Percentiles rank a stretch among this genome's conserved stretches.
These are phyloP conservation scores for Aphanomyces cochlioides DNA, from an alignment of 352 stramenopile species.

Conservation along the genomic window DNA sequence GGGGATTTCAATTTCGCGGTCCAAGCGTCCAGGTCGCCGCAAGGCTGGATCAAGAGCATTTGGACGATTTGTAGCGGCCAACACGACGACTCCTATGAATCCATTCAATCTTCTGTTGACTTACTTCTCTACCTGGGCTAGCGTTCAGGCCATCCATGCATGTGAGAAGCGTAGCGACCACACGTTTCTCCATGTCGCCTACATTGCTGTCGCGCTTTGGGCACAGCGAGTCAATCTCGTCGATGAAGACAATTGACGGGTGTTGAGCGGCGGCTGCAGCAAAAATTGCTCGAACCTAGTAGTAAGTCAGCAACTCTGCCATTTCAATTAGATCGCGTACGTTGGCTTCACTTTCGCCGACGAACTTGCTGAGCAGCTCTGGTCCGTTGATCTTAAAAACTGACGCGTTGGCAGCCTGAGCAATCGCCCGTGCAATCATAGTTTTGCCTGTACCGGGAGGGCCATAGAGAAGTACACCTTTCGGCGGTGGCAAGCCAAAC, in stretches of 20 bases:
- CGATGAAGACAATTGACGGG: conserved; percentile 75
- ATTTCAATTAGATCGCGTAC: conserved; percentile 39
- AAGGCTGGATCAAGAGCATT: conserved; percentile 91
- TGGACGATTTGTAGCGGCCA: conserved; percentile 83
- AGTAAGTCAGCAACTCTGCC: conserved; percentile 29
- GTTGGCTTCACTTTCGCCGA: conserved; percentile 89
- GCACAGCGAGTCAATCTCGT: conserved; percentile 91
- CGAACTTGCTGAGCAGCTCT: conserved; percentile 93
- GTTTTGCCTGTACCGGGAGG: conserved; percentile 96
- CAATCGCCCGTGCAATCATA: conserved; percentile 90
- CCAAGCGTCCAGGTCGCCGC: conserved; percentile 93
- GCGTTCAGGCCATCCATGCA: conserved; percentile 83
- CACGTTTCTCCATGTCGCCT: conserved; percentile 75
- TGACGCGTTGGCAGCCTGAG: conserved; percentile 86
- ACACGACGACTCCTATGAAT: conserved; percentile 49
- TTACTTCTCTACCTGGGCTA: conserved; percentile 36
- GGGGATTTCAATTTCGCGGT: conserved; percentile 95
- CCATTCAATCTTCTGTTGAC: neutral
- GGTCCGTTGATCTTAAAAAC: conserved; percentile 97
- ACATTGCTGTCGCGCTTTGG: conserved; percentile 75
- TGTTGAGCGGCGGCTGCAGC: conserved; percentile 42
- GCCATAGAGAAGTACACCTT: conserved; percentile 94
- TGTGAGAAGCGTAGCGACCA: conserved; percentile 86
- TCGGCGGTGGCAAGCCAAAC: conserved; percentile 92
- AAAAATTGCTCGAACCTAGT: conserved; percentile 43